phyloP scores from a whole-genome alignment of 257 asterid genomes.

The Solanum clarkiae region DNA sequence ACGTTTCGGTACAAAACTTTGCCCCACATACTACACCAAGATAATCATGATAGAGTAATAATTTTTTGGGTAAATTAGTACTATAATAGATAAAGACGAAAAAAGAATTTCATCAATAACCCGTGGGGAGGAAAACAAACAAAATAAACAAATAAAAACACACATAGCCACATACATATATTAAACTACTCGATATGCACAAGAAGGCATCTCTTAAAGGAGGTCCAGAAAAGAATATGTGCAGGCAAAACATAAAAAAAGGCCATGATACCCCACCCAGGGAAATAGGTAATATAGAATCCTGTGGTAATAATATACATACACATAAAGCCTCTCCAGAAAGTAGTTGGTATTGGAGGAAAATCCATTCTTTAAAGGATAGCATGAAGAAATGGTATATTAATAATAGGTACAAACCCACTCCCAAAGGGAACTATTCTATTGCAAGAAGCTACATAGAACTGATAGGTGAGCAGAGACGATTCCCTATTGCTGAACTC shows the following conservation, averaged over 20 bases:
- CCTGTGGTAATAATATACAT: neutral
- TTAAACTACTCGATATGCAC: neutral
- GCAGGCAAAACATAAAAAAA: neutral
- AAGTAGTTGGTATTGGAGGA: no score
- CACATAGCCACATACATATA: neutral
- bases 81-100: neutral
- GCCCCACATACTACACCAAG: neutral
- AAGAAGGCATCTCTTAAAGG: neutral
- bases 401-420: no score
- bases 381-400: no score
- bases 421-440: no score
- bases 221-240: neutral
- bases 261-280: neutral
- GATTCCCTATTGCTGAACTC: no score
- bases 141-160: neutral
- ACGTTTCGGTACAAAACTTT: neutral
- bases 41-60: neutral
- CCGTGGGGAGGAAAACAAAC: neutral
- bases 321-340: no score
- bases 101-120: neutral
- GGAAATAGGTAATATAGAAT: neutral
- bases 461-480: no score
- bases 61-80: neutral
- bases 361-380: no score
- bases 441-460: no score